Evolutionary conservation across 768 basidiomycete genomes (phyloP), one percentile per base, ranked within the genome.

Genomic region (Leccinum uliginosum): DNA sequence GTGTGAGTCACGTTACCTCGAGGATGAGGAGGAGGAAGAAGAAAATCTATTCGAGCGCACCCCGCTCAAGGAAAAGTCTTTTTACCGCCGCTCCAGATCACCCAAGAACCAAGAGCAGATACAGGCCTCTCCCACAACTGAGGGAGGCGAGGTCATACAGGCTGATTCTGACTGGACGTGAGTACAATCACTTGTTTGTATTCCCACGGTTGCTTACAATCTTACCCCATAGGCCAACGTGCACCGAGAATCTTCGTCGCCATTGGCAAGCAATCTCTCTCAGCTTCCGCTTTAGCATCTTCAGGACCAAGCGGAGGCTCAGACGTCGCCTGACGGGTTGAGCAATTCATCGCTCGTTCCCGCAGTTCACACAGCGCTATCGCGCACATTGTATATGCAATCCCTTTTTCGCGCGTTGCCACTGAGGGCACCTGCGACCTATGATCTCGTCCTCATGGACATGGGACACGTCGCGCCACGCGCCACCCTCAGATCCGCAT

Each of bases 251-350:
- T 48, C 68, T 87, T 44, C 73, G 75, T 55, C 74, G 81, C 9
- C 81, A 84, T 56, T 86, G 86, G 85, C 82, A 84, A 62, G 83
- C 84, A 9, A 59, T 86, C 27, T 67, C 76, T 0, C 76, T 87
- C 21, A 71, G 82, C 56, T 61, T 86, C 29, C 76, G 83, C 44
- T 85, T 87, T 62, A 72, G 76, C 55, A 70, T 86, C 44, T 87
- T 86, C 68, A 73, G 84, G 52, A 78, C 75, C 19, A 76, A 78
- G 58, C 75, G 76, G 46, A 59, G 71, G 57, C 63, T 75, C 21
- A 60, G 60, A 50, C 69, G 72, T 45, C 61, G 64, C 30, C 34
- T 71, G 62, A 66, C 69, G 6, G 62, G 69, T 32, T 70, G 58
- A 72, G 50, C 53, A 24, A 21, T 0, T 21, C 15, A 23, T 35